Evolutionary conservation across 371 early-diverging fungal genomes (phyloP).

Genomic region (Zancudomyces culisetae): DNA sequence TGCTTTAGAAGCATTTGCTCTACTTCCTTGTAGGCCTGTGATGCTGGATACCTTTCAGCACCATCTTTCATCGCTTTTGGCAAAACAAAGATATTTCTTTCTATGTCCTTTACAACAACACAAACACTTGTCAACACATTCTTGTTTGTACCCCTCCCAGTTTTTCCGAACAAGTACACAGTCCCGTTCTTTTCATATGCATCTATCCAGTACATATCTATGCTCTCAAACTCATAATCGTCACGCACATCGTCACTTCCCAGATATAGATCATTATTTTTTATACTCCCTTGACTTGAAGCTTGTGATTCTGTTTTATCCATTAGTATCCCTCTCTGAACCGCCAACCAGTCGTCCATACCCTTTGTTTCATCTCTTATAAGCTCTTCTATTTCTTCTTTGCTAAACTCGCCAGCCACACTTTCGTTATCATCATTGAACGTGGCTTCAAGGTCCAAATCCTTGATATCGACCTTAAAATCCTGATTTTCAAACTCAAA

Average conservation of each 20-base stretch:
- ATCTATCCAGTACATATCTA: slow-evolving; percentile 75
- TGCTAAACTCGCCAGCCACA: neutral
- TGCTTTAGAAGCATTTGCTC: slow-evolving; percentile 30
- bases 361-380: neutral
- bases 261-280: slow-evolving; percentile 3
- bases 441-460: neutral
- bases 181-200: slow-evolving; percentile 64
- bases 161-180: slow-evolving; percentile 87
- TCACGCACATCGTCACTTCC: neutral
- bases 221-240: neutral
- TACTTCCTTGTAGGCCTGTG: slow-evolving; percentile 59
- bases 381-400: neutral
- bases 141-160: slow-evolving; percentile 8
- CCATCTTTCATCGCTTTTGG: slow-evolving; percentile 45
- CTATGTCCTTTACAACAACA: slow-evolving; percentile 53
- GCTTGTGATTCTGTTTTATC: slow-evolving; percentile 9
- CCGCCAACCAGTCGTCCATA: slow-evolving; percentile 1
- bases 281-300: neutral
- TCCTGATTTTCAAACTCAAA: neutral
- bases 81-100: slow-evolving; percentile 72
- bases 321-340: neutral
- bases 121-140: slow-evolving; percentile 44
- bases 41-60: slow-evolving; percentile 37
- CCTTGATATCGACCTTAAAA: neutral
- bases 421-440: neutral